These are phyloP conservation scores for Ceratocystiopsis brevicomis DNA, from an alignment of 2,329 filamentous ascomycete species.

Conservation along the genomic window DNA sequence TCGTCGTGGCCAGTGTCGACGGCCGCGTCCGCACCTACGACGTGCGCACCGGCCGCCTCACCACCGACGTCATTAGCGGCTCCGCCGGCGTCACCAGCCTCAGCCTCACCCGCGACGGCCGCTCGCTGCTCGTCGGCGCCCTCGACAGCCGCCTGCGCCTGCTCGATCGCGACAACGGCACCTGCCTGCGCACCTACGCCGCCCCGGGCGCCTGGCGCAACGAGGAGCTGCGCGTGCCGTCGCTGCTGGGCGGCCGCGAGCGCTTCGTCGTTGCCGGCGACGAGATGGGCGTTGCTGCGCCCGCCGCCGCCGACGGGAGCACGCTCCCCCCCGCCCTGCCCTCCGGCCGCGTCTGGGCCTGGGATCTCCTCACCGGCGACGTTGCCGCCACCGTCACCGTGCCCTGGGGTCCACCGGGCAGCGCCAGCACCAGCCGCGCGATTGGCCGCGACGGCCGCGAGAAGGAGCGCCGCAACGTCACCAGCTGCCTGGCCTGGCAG, in stretches of 20 bases:
- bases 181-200: conserved; percentile 53
- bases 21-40: conserved; percentile 70
- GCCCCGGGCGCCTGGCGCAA: conserved; percentile 36
- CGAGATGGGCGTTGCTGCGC: conserved; percentile 31
- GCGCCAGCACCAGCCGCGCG: conserved; percentile 26
- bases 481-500: conserved; percentile 44
- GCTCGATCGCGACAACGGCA: conserved; percentile 61
- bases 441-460: conserved; percentile 41
- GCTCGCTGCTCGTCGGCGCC: conserved; percentile 53
- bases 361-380: conserved; percentile 66
- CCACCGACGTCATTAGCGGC: conserved; percentile 47
- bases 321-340: conserved; percentile 10
- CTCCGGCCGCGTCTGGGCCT: conserved; percentile 52
- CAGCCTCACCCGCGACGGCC: conserved; percentile 49
- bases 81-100: conserved; percentile 54
- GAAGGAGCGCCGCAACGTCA: conserved; percentile 38
- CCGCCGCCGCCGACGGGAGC: conserved; percentile 9
- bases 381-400: conserved; percentile 41
- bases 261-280: conserved; percentile 64
- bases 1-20: conserved; percentile 67
- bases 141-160: conserved; percentile 62
- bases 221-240: conserved; percentile 53
- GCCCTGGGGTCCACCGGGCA: conserved; percentile 30
- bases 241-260: conserved; percentile 56
- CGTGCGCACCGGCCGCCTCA: conserved; percentile 51